Evolutionary conservation across 1,284 basidiomycete genomes (phyloP).

Genomic region (Papiliotrema flavescens): DNA sequence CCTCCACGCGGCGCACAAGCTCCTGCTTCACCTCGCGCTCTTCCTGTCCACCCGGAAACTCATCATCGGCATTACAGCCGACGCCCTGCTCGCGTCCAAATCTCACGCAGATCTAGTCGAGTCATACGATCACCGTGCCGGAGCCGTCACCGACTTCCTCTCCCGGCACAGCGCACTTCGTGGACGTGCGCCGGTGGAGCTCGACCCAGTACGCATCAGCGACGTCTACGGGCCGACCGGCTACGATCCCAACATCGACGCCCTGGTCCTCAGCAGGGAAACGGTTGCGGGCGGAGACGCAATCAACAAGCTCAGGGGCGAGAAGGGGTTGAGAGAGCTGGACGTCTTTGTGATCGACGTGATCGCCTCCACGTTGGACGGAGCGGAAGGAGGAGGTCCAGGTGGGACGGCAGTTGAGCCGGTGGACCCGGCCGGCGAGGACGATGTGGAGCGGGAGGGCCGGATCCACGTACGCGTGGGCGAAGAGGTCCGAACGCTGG

Average conservation of each 20-base stretch:
- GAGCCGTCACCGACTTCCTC: slow-evolving; percentile 9
- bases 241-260: slow-evolving; percentile 77
- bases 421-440: background rate
- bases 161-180: slow-evolving; percentile 1
- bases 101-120: slow-evolving; percentile 68
- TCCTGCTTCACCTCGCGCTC: slow-evolving; percentile 84
- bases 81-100: slow-evolving; percentile 71
- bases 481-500: slow-evolving; percentile 10
- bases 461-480: background rate
- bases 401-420: background rate
- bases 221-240: slow-evolving; percentile 87
- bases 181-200: background rate
- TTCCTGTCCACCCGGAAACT: slow-evolving; percentile 75
- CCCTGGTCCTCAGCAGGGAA: slow-evolving; percentile 80
- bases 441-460: slow-evolving; percentile 1
- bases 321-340: slow-evolving; percentile 57
- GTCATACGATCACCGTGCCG: slow-evolving; percentile 58
- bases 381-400: slow-evolving; percentile 1
- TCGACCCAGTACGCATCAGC: slow-evolving; percentile 63
- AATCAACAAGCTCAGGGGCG: slow-evolving; percentile 29
- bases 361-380: slow-evolving; percentile 57
- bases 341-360: slow-evolving; percentile 78
- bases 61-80: slow-evolving; percentile 81
- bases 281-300: slow-evolving; percentile 67
- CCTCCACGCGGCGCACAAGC: slow-evolving; percentile 95